Base-by-base conservation (phyloP, 2,329 filamentous ascomycete species). In the Westerdykella ornata region DNA sequence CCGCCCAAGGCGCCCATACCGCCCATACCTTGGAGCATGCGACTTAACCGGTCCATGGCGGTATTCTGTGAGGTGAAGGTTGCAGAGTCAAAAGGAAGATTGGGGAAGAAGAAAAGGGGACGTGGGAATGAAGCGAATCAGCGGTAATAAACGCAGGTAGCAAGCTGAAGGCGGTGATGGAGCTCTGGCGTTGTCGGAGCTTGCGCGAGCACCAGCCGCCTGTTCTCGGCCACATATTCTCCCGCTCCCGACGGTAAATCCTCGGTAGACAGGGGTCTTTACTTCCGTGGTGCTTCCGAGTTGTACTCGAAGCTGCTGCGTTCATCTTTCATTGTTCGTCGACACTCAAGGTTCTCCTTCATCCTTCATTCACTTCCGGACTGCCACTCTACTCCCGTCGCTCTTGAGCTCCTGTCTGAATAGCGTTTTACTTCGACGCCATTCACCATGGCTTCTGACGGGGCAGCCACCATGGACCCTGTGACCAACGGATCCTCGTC, bases 11-110 rank as follows among this genome's bases (percentile, higher is more conserved):
- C 30, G 30, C 30, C 76, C 74, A 86, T 82, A 56, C 82, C 81
- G 56, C 80, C 77, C 66, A 68, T 80, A 64, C 74, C 73, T 60
- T 80, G 76, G 56, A 96, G 78, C 81, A 96, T 84, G 66, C 85
- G 81, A 71, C 86, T 88, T 68, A 96, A 82, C 66, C 90, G 83
- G 65, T 97, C 90, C 90, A 96, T 97, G 45, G 40, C 49, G 52
- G 26, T 42, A 28, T 41, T 30, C 30, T 9, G 16, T 17, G 43
- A 14, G 28, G 35, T 31, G 31, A 11, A 30, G 30, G 37, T 33
- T 17, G 36, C 15, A 28, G 41, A 43, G 41, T 7, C 8, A 11
- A 26, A 26, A 26, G 22, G 22, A 37, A n/a, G 20, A 32, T 19
- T 15, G 37, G 26, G 38, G 34, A 17, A 17, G 9, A 17, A 38